Conservation (phyloP, 1,139 yeast species). For the Petasospora rhodanensis region DNA sequence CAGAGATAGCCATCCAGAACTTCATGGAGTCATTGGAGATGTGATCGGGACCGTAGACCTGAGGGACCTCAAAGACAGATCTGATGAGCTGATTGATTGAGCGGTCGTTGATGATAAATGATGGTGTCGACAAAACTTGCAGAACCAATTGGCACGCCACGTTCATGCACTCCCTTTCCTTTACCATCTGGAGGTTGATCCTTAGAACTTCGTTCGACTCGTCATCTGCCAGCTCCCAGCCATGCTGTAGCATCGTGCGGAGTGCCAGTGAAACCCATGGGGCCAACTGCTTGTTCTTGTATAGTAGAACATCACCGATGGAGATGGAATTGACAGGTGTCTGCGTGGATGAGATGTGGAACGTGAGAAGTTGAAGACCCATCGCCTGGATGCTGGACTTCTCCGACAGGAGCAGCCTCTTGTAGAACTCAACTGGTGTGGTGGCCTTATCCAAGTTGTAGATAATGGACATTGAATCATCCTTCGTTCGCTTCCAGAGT, state of each 20-base stretch:
- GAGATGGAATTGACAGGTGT: constrained; percentile 3
- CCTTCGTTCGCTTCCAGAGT: constrained; percentile 15
- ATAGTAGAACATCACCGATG: constrained; percentile 9
- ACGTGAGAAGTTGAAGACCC: constrained; percentile 32
- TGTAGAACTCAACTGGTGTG: constrained; percentile 3
- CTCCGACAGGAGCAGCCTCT: constrained; percentile 5
- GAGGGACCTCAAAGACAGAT: constrained; percentile 47
- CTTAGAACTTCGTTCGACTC: constrained; percentile 31
- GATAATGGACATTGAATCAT: constrained; percentile 8
- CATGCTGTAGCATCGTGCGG: constrained; percentile 29
- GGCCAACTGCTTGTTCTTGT: constrained; percentile 26
- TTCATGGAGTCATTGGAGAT: constrained; percentile 42
- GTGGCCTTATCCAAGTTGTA: constrained; percentile 4
- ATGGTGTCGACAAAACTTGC: constrained; percentile 23
- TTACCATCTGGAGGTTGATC: constrained; percentile 44
- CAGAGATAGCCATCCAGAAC: constrained; percentile 49
- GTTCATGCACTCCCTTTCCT: constrained; percentile 28
- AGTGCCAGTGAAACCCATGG: constrained; percentile 38
- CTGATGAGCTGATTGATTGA: constrained; percentile 42
- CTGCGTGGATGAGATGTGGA: constrained; percentile 14
- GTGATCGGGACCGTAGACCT: constrained; percentile 52
- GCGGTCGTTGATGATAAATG: constrained; percentile 31
- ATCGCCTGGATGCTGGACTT: constrained; percentile 19
- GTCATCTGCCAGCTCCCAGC: constrained; percentile 17
- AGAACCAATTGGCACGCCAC: constrained; percentile 31